Evolutionary conservation across 441 rosid genomes (phyloP).

Genomic region (Erodium moschatum): DNA sequence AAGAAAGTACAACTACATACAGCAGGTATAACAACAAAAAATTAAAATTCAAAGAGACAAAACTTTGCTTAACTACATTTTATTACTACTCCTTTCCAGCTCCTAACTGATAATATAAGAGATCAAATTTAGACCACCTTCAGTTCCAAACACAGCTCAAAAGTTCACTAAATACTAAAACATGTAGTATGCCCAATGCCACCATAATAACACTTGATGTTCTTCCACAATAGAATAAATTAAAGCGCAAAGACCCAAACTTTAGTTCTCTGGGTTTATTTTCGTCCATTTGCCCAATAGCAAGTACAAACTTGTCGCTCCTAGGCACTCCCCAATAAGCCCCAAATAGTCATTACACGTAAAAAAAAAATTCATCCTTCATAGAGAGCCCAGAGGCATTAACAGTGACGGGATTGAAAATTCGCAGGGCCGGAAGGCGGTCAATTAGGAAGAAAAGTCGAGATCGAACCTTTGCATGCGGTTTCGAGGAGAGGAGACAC

Average conservation of each 20-base stretch:
- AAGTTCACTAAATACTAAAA: not conserved
- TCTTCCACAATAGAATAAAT: not conserved
- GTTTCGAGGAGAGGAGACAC: slow-evolving; percentile 67
- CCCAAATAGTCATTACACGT: not conserved
- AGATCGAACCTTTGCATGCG: slow-evolving; percentile 54
- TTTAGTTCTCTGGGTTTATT: not conserved
- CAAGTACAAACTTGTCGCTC: not conserved
- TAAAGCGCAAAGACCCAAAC: not conserved
- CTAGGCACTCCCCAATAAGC: not conserved
- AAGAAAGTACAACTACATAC: not conserved
- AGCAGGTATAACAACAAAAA: not conserved
- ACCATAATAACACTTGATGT: not conserved
- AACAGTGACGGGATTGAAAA: not conserved
- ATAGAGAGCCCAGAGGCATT: not conserved
- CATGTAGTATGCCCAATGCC: not conserved
- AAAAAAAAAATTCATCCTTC: no score
- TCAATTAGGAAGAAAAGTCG: not conserved
- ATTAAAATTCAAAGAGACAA: not conserved
- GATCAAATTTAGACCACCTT: not conserved
- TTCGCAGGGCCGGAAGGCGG: not conserved
- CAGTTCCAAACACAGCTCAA: not conserved
- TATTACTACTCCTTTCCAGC: not conserved
- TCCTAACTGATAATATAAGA: not conserved
- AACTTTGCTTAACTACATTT: not conserved
- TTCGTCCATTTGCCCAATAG: not conserved